Evolutionary conservation across 306 rosid species (phyloP), one percentile per base, ranked within the genome.

Genomic region (Begonia peltatifolia): DNA sequence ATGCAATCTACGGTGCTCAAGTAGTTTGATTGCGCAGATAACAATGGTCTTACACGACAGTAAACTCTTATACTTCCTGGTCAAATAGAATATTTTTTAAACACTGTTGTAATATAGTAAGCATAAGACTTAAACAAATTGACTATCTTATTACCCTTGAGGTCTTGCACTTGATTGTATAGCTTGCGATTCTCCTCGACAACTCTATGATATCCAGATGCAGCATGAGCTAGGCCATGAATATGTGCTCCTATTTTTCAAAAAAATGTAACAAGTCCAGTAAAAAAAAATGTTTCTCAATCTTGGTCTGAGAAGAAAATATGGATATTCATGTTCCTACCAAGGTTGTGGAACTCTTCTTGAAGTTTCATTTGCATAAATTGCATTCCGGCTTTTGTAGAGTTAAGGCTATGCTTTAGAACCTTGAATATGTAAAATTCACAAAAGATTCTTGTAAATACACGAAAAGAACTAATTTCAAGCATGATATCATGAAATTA

Each of bases 151-250:
- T 73, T 82, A 84, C 97, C 97, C 67, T 84, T 89, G 58, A 89
- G 97, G 71, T 89, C 97, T 62, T 89, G 97, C 49, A 89, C 95
- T 78, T 82, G 90, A 67, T 89, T 89, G 71, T 89, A 89, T 58
- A 89, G 75, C 68, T 74, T 89, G 54, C 97, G 87, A 64, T 89
- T 89, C 73, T 89, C 97, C 64, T 84, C 94, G 9, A 89, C 94
- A 60, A 89, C 97, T 70, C 66, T 82, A 59, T 89, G 95, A 70
- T 89, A 89, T 42, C 95, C 95, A 53, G 94, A 80, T 16, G 97
- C 97, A 53, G 95, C 95, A 60, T 84, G 83, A 80, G 95, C 87
- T 67, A 89, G 77, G 60, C 94, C 70, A 44, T 82, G 77, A 60
- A 89, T 62, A 59, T 89, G 97, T 73, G 68, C 47, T 38, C 95